Evolutionary conservation across 768 basidiomycete species (phyloP), one percentile per base, ranked within the genome.

Genomic region (Phanerochaete carnosa): DNA sequence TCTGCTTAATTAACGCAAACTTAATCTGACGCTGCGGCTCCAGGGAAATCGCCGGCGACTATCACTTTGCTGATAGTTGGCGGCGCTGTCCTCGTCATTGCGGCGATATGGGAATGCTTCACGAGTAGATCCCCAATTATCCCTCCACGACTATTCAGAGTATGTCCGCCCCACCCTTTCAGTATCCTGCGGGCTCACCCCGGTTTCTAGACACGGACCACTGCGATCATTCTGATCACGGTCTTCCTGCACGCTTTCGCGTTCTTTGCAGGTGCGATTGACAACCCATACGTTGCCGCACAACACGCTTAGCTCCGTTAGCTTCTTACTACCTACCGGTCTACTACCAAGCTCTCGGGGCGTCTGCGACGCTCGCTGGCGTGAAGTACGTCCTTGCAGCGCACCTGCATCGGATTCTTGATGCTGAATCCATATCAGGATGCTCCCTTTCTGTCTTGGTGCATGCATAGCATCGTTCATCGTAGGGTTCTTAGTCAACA

Each of bases 301-400:
- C 19, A 7, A 19, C 6, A 9, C 19, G 39, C 39, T 43, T 4
- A 43, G 11, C 11, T 43, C 19, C 19, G 39, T 43, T 25, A 55
- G 73, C 70, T 45, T 54, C 66, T 50, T 69, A 74, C 57, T 78
- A 79, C 53, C 57, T 79, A 29, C 78, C 79, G 2, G 62, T 78
- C 53, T 79, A 76, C 60, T 79, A 72, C 55, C 79, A 79, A 70
- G 71, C 74, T 9, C 71, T 77, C n/a, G 79, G 79, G 3, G 69
- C 73, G 25, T 72, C 71, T 3, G 73, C 75, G 28, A 76, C 75
- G 9, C 23, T 25, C 11, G 65, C 73, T 16, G 74, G 74, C 7
- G 45, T 78, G 54, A 64, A 67, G 71, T 75, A 11, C 37, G 15
- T 63, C 63, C 12, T 32, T 9, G 3, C 9, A 3, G 52, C 29